Conservation (phyloP, 495 filamentous ascomycete species). For the Diplogelasinospora grovesii region DNA sequence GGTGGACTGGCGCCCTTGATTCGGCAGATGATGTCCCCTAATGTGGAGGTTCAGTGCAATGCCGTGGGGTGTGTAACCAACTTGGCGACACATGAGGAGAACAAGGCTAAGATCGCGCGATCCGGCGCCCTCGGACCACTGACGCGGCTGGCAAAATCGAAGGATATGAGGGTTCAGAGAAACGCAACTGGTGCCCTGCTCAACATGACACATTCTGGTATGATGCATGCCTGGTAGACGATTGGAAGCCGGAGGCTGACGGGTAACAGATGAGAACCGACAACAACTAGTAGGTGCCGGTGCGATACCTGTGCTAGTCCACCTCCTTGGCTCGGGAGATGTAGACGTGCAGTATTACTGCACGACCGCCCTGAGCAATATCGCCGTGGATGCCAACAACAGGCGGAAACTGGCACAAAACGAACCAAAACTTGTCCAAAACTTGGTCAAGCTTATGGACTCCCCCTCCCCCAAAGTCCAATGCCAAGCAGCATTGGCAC, state of each 20-base stretch:
- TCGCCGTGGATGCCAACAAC: constrained; percentile 89
- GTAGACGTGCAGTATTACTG: constrained; percentile 99
- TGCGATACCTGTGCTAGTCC: constrained; percentile 92
- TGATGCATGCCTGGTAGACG: constrained; percentile 14
- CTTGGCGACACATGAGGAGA: constrained; percentile 94
- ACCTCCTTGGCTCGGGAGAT: constrained; percentile 82
- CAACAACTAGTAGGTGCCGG: constrained; percentile 95
- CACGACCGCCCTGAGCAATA: constrained; percentile 96
- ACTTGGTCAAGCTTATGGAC: constrained; percentile 92
- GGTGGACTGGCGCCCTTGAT: constrained; percentile 89
- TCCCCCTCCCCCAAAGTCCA: constrained; percentile 96
- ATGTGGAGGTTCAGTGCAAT: constrained; percentile 98
- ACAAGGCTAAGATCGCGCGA: constrained; percentile 96
- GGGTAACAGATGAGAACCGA: constrained; percentile 76
- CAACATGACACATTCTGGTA: constrained; percentile 99
- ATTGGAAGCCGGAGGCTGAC: constrained; percentile 17
- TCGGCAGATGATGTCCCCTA: constrained; percentile 96
- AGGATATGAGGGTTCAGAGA: constrained; percentile 96
- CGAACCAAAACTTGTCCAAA: constrained; percentile 84
- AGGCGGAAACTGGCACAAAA: constrained; percentile 82
- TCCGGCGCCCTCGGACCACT: constrained; percentile 88
- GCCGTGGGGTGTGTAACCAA: constrained; percentile 98
- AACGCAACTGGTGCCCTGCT: constrained; percentile 94
- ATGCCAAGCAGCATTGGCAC: constrained; percentile 90
- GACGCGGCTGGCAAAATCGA: constrained; percentile 89